Evolutionary conservation across 371 early-diverging fungal species (phyloP), one percentile per base, ranked within the genome.

Genomic region (Mucor lusitanicus): DNA sequence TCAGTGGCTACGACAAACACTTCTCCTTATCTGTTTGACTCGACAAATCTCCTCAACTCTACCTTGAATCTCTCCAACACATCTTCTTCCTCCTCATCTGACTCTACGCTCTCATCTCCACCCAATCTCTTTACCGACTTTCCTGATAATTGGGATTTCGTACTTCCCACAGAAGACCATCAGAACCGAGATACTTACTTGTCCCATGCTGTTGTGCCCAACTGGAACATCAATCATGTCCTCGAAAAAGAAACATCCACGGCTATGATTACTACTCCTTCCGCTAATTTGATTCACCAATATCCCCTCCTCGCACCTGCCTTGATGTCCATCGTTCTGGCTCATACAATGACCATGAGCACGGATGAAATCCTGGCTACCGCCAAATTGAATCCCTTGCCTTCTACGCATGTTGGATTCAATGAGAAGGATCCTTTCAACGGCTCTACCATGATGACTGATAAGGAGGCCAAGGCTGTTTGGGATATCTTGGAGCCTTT

Each of bases 241-340:
- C 53, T 79, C 17, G 64, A 68, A 28, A 78, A 79, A 67, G 72
- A 68, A 44, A 65, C 58, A 7, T 21, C 30, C 17, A 19, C 37
- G 6, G 33, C 48, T 2, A 5, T 37, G 6, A 12, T 48, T 27
- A 39, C 23, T 39, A 19, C 56, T 15, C 59, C 13, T 23, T 32
- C 25, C 17, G 50, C 48, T 15, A 12, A 35, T 15, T 42, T 67
- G 30, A 61, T 67, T 32, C 40, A 65, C 1, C 74, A 69, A 46
- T 82, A 78, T 44, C 83, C 83, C 28, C 56, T 82, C 6, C 67
- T 82, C 7, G 80, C 76, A 2, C 83, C 80, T 57, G 80, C 83
- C 6, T 67, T 82, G 9, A 80, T 82, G 80, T 80, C 80, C 8
- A 80, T 82, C 27, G 70, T 82, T 1, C 48, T 82, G 25, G 48